These are phyloP conservation scores for Thelonectria olida DNA, from an alignment of 2,329 filamentous ascomycete species.

Conservation along the genomic window DNA sequence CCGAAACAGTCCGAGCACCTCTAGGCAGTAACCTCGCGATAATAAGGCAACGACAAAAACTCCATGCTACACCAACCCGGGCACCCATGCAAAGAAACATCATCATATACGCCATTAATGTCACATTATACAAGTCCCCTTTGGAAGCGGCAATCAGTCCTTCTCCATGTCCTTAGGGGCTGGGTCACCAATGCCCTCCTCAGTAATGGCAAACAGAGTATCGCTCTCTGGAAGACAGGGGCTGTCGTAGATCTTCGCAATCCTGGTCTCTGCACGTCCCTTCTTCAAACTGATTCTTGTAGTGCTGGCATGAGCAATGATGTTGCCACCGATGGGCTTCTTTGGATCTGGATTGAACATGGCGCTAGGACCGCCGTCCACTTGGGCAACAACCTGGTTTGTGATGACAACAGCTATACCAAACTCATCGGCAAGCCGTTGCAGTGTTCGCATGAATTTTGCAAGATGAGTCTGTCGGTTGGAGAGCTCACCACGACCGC, in stretches of 20 bases:
- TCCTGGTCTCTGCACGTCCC: conserved; percentile 91
- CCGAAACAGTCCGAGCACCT: conserved; percentile 5
- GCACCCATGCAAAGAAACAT: conserved; percentile 38
- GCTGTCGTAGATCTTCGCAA: conserved; percentile 99
- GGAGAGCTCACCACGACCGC: conserved; percentile 96
- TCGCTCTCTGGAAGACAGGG: conserved; percentile 97
- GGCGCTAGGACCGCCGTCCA: conserved; percentile 92
- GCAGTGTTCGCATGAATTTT: conserved; percentile 87
- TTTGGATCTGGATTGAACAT: conserved; percentile 99
- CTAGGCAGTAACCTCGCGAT: conserved; percentile 3
- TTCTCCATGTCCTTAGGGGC: conserved; percentile 96
- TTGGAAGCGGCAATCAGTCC: conserved; percentile 55
- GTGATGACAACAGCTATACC: conserved; percentile 98
- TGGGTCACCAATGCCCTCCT: conserved; percentile 96
- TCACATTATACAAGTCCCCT: conserved; percentile 16
- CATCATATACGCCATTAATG: conserved; percentile 35
- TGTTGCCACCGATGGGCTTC: conserved; percentile 98
- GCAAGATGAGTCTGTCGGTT: conserved; percentile 88
- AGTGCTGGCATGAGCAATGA: conserved; percentile 97
- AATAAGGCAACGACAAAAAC: conserved; percentile 12
- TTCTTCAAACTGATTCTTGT: conserved; percentile 96
- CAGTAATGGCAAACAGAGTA: conserved; percentile 94
- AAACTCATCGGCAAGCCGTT: conserved; percentile 83
- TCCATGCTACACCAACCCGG: conserved; percentile 43
- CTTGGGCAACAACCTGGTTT: conserved; percentile 98